Evolutionary conservation across 345 rosid species (phyloP).

Genomic region (Ceriops decandra): DNA sequence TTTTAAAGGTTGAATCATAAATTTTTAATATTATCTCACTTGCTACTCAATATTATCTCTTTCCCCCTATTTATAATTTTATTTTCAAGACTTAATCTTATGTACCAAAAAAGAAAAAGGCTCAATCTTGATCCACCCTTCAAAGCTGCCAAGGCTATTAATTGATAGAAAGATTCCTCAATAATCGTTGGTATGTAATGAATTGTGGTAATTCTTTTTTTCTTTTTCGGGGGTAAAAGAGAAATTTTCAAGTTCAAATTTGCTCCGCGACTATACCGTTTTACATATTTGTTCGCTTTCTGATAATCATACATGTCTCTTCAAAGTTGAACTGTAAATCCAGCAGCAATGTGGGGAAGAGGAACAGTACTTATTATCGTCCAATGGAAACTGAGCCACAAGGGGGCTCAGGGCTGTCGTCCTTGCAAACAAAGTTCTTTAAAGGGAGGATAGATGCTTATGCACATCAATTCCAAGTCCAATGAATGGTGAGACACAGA

Average conservation of each 20-base stretch:
- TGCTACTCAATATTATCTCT: too few relatives aligned
- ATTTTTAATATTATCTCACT: too few relatives aligned
- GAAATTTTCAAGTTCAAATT: too few relatives aligned
- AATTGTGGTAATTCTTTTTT: too few relatives aligned
- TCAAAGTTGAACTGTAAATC: slow-evolving; percentile 17
- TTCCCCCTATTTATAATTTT: too few relatives aligned
- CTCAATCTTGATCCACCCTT: not conserved
- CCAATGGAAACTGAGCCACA: slow-evolving; percentile 9
- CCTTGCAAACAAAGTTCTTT: not conserved
- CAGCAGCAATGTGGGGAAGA: slow-evolving; percentile 12
- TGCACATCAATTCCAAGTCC: slow-evolving; percentile 9
- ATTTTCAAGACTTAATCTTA: too few relatives aligned
- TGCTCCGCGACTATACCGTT: too few relatives aligned
- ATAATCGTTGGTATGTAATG: too few relatives aligned
- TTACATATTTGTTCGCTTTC: not conserved
- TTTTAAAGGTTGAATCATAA: too few relatives aligned
- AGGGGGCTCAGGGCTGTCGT: not conserved
- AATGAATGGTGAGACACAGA: slow-evolving; percentile 17
- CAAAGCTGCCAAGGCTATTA: too few relatives aligned
- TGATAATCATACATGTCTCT: not conserved
- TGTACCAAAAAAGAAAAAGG: not conserved
- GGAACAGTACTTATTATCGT: slow-evolving; percentile 9
- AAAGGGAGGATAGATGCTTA: not conserved
- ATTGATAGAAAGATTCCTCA: too few relatives aligned
- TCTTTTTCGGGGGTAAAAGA: not conserved